These are phyloP conservation scores for Lactifluus hygrophoroides DNA, from an alignment of 768 basidiomycete genomes.

Conservation along the genomic window DNA sequence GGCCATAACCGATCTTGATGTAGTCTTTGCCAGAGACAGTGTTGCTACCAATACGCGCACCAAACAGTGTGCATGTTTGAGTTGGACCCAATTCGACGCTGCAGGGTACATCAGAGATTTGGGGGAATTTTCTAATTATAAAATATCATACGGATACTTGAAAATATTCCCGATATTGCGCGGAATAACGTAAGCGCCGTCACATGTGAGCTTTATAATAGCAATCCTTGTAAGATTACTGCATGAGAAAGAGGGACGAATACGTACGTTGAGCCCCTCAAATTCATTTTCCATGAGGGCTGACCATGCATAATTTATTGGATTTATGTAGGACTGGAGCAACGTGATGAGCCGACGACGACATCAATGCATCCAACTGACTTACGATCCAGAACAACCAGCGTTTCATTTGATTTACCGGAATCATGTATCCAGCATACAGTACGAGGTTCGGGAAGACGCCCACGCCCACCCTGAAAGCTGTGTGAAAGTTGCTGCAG, in stretches of 20 bases:
- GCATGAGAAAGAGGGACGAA: constrained; percentile 31
- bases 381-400: constrained; percentile 84
- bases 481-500: constrained; percentile 46
- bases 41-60: constrained; percentile 46
- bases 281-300: constrained; percentile 85
- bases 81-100: constrained; percentile 67
- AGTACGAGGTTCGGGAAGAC: constrained; percentile 66
- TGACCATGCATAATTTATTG: constrained; percentile 48
- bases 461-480: constrained; percentile 34
- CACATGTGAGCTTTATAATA: constrained; percentile 49
- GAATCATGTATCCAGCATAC: constrained; percentile 67
- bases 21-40: constrained; percentile 78
- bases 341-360: constrained; percentile 18
- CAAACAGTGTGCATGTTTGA: constrained; percentile 72
- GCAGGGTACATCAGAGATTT: background rate
- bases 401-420: constrained; percentile 61
- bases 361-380: constrained; percentile 6
- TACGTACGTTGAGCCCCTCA: constrained; percentile 37
- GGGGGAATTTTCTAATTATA: background rate
- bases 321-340: constrained; percentile 74
- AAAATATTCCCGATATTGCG: constrained; percentile 46
- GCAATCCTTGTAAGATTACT: no score
- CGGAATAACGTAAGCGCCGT: constrained; percentile 58
- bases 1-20: constrained; percentile 49
- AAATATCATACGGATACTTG: constrained; percentile 50